Conservation (phyloP, 495 filamentous ascomycete genomes). For the Xylaria nigripes region DNA sequence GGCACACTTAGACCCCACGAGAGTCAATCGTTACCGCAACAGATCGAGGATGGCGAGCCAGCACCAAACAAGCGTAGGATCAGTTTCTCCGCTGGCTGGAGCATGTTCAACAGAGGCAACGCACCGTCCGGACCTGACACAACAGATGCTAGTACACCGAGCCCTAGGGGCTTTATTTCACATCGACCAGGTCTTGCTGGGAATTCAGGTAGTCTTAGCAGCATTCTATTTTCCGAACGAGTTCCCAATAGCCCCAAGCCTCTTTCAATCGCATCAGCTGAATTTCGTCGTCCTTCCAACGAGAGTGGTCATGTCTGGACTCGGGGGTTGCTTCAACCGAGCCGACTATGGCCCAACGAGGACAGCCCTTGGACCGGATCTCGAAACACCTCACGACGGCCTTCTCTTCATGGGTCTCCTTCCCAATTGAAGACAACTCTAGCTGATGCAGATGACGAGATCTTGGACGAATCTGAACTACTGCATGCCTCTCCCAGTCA, state of each 20-base stretch:
- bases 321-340: slow-evolving; percentile 25
- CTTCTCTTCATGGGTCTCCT: slow-evolving; percentile 42
- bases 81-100: slow-evolving; percentile 44
- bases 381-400: slow-evolving; percentile 38
- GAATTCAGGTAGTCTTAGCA: slow-evolving; percentile 54
- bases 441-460: slow-evolving; percentile 43
- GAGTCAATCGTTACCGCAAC: slow-evolving; percentile 70
- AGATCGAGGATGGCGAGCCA: slow-evolving; percentile 40
- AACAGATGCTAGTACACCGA: slow-evolving; percentile 24
- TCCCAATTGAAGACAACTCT: slow-evolving; percentile 42
- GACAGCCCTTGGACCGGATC: slow-evolving; percentile 35
- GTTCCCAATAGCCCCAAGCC: slow-evolving; percentile 66
- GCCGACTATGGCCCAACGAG: slow-evolving; percentile 37
- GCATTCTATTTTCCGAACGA: slow-evolving; percentile 58
- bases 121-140: slow-evolving; percentile 30
- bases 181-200: slow-evolving; percentile 57
- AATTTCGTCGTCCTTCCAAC: slow-evolving; percentile 72
- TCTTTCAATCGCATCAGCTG: slow-evolving; percentile 69
- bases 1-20: slow-evolving; percentile 68
- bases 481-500: slow-evolving; percentile 33
- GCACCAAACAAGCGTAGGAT: slow-evolving; percentile 38
- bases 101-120: slow-evolving; percentile 49
- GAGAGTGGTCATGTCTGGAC: slow-evolving; percentile 54
- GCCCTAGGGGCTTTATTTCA: slow-evolving; percentile 30
- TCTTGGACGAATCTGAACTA: slow-evolving; percentile 38